Conservation (phyloP, 257 asterid species). For the Solanum infundibuliforme region DNA sequence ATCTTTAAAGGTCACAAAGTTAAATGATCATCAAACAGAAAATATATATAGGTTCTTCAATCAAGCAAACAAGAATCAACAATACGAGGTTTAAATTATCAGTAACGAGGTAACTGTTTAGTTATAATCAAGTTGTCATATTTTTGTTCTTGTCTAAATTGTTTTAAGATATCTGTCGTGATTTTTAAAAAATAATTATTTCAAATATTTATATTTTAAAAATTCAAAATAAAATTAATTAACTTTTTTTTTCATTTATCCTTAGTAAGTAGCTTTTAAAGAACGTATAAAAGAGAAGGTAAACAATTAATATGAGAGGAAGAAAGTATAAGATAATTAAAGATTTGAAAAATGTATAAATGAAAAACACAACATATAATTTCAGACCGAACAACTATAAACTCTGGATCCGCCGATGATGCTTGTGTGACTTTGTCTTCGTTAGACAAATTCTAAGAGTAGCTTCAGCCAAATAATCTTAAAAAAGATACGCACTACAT, state of each 20-base stretch:
- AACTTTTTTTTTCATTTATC: too few relatives aligned
- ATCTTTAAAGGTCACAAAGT: not conserved
- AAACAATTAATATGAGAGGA: too few relatives aligned
- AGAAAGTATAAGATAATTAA: too few relatives aligned
- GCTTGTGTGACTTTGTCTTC: not conserved
- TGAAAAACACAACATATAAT: too few relatives aligned
- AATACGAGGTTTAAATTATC: not conserved
- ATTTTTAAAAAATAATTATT: too few relatives aligned
- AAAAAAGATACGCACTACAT: not conserved
- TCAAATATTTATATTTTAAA: too few relatives aligned
- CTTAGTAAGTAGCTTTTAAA: not conserved
- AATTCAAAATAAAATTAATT: too few relatives aligned
- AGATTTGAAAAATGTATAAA: accelerated
- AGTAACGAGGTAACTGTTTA: not conserved
- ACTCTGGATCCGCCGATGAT: not conserved
- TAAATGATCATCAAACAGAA: not conserved
- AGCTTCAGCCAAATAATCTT: not conserved
- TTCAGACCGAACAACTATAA: too few relatives aligned
- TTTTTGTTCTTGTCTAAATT: not conserved
- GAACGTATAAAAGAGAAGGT: too few relatives aligned
- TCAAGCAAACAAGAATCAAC: too few relatives aligned
- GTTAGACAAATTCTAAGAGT: not conserved
- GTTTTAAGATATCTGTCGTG: too few relatives aligned
- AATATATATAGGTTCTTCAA: too few relatives aligned
- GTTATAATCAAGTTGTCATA: not conserved